Evolutionary conservation across 2,329 filamentous ascomycete genomes (phyloP), one percentile per base, ranked within the genome.

Genomic region (Onygena corvina): DNA sequence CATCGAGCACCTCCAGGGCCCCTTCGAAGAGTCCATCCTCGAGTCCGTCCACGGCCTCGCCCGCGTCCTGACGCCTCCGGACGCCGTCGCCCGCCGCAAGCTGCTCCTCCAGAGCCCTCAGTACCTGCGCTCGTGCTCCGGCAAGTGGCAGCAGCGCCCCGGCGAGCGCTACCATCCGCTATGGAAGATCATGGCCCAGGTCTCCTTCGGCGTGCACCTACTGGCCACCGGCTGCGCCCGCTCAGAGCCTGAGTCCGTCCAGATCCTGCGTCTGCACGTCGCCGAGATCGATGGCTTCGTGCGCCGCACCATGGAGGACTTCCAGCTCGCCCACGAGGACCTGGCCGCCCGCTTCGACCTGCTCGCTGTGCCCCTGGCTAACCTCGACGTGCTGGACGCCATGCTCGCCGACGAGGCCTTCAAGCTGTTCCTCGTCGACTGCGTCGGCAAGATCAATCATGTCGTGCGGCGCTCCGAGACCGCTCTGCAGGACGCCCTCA

Each of bases 261-360:
- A 76, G 55, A 96, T 96, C 48, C 73, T 96, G 50, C 87, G 95
- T 61, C 81, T 79, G 11, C 90, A 96, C 64, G 92, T 96, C 53
- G 86, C 94, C 61, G 90, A 96, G 65, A 79, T 96, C 25, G 92
- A 96, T 65, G 82, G 84, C 59, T 95, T 94, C 60, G 71, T 96
- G 29, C 86, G 94, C 64, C 80, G 84, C 14, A 84, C 86, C 0
- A 79, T 86, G 36, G 88, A 94, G 58, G 90, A 95, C 62, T 80
- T 95, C 47, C 77, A 84, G 40, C 71, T 88, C 47, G 86, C 88
- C 3, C 77, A 81, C 38, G 73, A 79, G 52, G 92, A 96, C 62
- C 80, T 96, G 54, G 76, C 78, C 49, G 84, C 86, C 54, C 80
- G 90, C 20, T 81, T 93, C 53, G 81, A 84, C 52, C 84, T 84